Conservation (phyloP, 257 asterid species). For the Ophiorrhiza pumila region DNA sequence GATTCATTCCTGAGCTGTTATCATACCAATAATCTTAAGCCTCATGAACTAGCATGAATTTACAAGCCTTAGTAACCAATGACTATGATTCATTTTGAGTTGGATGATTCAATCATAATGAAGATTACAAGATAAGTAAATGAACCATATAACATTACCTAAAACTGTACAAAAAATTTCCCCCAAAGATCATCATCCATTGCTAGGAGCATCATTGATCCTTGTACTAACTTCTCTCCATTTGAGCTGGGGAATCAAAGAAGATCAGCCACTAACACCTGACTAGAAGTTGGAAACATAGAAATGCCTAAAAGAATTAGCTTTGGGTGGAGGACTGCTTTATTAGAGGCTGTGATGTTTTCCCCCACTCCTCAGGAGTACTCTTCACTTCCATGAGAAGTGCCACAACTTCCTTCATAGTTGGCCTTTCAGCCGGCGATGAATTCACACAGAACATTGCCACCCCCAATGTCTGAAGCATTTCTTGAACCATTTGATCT, state of each 20-base stretch:
- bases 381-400: conserved; percentile 91
- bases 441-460: conserved; percentile 94
- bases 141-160: conserved; percentile 26
- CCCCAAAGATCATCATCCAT: conserved; percentile 31
- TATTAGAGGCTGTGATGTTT: conserved; percentile 84
- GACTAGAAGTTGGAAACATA: neutral
- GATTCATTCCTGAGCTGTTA: neutral
- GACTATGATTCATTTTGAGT: neutral
- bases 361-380: conserved; percentile 63
- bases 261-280: conserved; percentile 29
- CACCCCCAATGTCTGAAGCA: conserved; percentile 93
- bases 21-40: neutral
- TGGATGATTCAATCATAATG: conserved; percentile 1
- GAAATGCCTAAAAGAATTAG: conserved; percentile 28
- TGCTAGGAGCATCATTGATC: conserved; percentile 25
- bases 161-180: conserved; percentile 59
- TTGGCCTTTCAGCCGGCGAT: conserved; percentile 79
- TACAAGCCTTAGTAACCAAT: conserved; percentile 2
- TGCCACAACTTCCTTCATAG: conserved; percentile 97
- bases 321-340: conserved; percentile 66
- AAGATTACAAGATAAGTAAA: conserved; percentile 20
- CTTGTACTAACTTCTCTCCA: conserved; percentile 13
- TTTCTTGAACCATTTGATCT: conserved; percentile 88
- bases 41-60: neutral
- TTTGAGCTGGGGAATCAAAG: conserved; percentile 14